These are phyloP conservation scores for Medicago lupulina DNA, from an alignment of 306 rosid genomes.

Conservation along the genomic window DNA sequence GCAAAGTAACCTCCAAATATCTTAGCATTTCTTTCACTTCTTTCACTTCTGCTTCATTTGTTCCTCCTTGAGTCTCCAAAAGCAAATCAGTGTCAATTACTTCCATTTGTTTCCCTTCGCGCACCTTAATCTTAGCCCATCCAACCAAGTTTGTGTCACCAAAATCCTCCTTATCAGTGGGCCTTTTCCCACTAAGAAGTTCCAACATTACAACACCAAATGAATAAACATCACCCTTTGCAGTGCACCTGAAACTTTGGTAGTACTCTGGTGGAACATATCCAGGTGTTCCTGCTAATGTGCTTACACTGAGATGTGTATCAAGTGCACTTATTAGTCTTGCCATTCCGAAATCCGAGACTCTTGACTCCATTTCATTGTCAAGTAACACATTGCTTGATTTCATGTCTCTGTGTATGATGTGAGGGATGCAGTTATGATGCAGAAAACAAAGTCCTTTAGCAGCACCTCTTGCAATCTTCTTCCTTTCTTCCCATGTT, in stretches of 20 bases:
- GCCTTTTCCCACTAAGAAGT: slow-evolving; percentile 83
- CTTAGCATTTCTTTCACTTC: slow-evolving; percentile 91
- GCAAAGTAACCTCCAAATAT: slow-evolving; percentile 73
- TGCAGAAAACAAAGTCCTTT: slow-evolving; percentile 95
- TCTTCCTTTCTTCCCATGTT: slow-evolving; percentile 93
- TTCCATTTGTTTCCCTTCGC: slow-evolving; percentile 90
- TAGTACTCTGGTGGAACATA: slow-evolving; percentile 98
- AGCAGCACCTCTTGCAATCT: slow-evolving; percentile 94
- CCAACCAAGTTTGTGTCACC: slow-evolving; percentile 97
- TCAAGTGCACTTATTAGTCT: slow-evolving; percentile 97
- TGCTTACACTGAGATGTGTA: slow-evolving; percentile 96
- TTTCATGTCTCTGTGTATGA: slow-evolving; percentile 96
- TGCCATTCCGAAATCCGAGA: slow-evolving; percentile 98
- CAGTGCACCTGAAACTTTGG: slow-evolving; percentile 97
- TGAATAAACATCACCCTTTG: slow-evolving; percentile 92
- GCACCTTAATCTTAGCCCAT: slow-evolving; percentile 90
- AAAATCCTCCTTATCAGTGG: slow-evolving; percentile 92
- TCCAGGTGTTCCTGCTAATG: slow-evolving; percentile 96
- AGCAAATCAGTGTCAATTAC: slow-evolving; percentile 83
- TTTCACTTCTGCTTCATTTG: slow-evolving; percentile 80
- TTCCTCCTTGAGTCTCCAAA: slow-evolving; percentile 65
- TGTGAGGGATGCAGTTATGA: slow-evolving; percentile 99
- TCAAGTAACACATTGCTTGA: slow-evolving; percentile 94
- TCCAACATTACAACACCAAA: slow-evolving; percentile 91
- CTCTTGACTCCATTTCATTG: slow-evolving; percentile 88